Evolutionary conservation across 495 filamentous ascomycete genomes (phyloP).

Genomic region (Trichoderma erinaceum): DNA sequence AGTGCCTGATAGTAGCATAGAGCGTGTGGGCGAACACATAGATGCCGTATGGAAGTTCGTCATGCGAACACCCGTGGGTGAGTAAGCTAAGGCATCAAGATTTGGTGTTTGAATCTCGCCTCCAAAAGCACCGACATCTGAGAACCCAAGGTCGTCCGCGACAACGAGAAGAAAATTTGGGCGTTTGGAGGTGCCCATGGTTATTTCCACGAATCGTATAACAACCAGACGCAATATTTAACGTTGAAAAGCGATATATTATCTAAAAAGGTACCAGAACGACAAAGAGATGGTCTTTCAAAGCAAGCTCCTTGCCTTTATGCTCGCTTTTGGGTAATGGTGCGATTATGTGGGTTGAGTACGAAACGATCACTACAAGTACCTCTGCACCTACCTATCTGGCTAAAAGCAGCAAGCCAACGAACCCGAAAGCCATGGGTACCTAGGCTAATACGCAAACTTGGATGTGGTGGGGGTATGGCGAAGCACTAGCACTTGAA

Average conservation of each 20-base stretch:
- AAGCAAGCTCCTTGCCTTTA: not conserved
- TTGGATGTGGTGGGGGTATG: too few relatives aligned
- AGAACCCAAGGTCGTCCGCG: constrained; percentile 55
- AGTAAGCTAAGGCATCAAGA: constrained; percentile 41
- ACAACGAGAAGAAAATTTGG: constrained; percentile 56
- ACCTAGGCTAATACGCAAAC: too few relatives aligned
- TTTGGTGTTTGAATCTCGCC: constrained; percentile 54
- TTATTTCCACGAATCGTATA: not conserved
- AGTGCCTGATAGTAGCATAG: constrained; percentile 49
- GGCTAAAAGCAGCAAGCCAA: not conserved
- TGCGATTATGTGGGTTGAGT: not conserved
- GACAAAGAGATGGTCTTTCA: not conserved
- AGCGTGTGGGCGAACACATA: constrained; percentile 52
- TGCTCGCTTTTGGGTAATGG: not conserved
- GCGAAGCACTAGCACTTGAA: too few relatives aligned
- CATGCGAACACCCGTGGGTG: constrained; percentile 45
- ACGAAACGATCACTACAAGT: not conserved
- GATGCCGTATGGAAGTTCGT: constrained; percentile 54
- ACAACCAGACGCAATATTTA: not conserved
- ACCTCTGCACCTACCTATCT: not conserved
- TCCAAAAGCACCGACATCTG: constrained; percentile 52
- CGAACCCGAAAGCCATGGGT: too few relatives aligned
- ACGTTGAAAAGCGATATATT: not conserved
- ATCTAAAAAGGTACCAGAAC: too few relatives aligned
- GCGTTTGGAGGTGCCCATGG: constrained; percentile 12